Evolutionary conservation across 495 filamentous ascomycete genomes (phyloP).

Genomic region (Lindgomyces ingoldianus): DNA sequence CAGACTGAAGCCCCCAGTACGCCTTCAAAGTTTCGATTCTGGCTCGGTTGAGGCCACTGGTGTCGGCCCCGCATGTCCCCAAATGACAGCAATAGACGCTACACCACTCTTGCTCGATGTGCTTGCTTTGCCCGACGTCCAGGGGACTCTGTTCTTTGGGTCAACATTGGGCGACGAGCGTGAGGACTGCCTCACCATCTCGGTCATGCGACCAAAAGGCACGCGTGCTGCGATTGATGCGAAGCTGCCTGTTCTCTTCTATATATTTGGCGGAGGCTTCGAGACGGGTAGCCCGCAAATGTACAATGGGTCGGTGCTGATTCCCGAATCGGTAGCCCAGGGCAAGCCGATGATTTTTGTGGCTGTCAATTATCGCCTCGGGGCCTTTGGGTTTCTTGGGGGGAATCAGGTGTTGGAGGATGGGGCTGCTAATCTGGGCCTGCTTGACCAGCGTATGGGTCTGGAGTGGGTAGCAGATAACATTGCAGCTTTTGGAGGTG

Average conservation of each 20-base stretch:
- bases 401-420: constrained; percentile 64
- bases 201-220: constrained; percentile 59
- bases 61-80: constrained; percentile 35
- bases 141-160: constrained; percentile 60
- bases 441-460: constrained; percentile 40
- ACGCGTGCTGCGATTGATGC: constrained; percentile 48
- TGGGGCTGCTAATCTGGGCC: constrained; percentile 56
- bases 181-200: constrained; percentile 66
- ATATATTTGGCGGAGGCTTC: constrained; percentile 68
- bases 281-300: constrained; percentile 58
- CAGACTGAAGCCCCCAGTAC: constrained; percentile 60
- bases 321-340: constrained; percentile 53
- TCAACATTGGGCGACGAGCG: constrained; percentile 13
- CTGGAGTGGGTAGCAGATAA: constrained; percentile 43
- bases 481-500: constrained; percentile 43
- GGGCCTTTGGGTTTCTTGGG: constrained; percentile 58
- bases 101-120: constrained; percentile 46
- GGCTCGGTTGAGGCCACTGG: constrained; percentile 30
- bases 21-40: constrained; percentile 45
- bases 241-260: constrained; percentile 64
- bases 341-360: constrained; percentile 64
- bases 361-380: constrained; percentile 62
- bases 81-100: constrained; percentile 50
- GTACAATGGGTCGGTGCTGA: constrained; percentile 59
- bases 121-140: constrained; percentile 48